phyloP scores from a whole-genome alignment of 2,329 filamentous ascomycete genomes.

The Hypomyces rosellus region DNA sequence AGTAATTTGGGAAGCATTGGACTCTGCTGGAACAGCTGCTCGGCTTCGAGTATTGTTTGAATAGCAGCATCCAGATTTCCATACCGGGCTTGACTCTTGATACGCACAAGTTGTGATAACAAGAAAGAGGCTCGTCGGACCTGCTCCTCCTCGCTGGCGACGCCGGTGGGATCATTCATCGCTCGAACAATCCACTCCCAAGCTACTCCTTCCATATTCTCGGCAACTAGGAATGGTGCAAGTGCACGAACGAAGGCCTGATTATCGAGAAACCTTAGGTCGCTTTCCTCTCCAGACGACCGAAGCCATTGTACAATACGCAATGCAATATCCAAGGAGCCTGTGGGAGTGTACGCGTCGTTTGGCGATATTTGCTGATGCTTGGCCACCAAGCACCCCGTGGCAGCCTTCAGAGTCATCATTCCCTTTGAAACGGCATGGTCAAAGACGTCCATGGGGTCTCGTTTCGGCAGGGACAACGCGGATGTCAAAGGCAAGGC shows the following conservation, averaged over 20 bases:
- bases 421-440: conserved; percentile 49
- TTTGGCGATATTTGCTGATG: conserved; percentile 30
- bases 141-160: conserved; percentile 17
- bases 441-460: conserved; percentile 51
- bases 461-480: conserved; percentile 21
- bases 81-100: conserved; percentile 32
- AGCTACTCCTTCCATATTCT: conserved; percentile 43
- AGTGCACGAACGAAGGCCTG: conserved; percentile 34
- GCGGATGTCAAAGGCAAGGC: conserved; percentile 15
- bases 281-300: conserved; percentile 40
- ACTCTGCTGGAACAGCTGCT: conserved; percentile 33
- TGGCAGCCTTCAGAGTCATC: conserved; percentile 48
- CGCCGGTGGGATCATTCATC: conserved; percentile 22
- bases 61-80: conserved; percentile 46
- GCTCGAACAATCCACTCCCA: conserved; percentile 48
- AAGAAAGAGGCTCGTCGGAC: conserved; percentile 26
- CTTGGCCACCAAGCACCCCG: conserved; percentile 47
- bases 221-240: conserved; percentile 45
- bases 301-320: conserved; percentile 50
- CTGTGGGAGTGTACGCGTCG: conserved; percentile 25
- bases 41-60: conserved; percentile 40
- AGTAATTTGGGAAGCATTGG: conserved; percentile 32
- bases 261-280: conserved; percentile 40
- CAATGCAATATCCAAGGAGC: conserved; percentile 38
- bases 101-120: conserved; percentile 36